Evolutionary conservation across 208 protist genomes (phyloP), one percentile per base, ranked within the genome.

Genomic region (Acanthamoeba lenticulata): DNA sequence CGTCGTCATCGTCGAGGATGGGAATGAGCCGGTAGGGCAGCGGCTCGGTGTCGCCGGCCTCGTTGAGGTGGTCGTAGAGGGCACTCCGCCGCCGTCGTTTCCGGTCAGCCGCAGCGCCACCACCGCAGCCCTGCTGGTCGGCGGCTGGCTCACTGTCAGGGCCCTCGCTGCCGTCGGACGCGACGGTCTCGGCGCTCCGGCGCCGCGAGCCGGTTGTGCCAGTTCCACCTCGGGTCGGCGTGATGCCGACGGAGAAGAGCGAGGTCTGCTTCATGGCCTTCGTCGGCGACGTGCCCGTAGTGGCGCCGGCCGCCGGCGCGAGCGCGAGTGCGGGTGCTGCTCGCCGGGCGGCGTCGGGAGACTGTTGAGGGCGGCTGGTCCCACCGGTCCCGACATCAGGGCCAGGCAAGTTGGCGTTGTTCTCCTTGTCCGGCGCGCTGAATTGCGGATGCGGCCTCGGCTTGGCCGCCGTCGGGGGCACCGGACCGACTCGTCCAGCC

Each of bases 221-320:
- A n/a, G n/a, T n/a, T n/a, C 7, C 24, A 77, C 67, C 67, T 3
- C 67, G 29, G 29, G 7, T n/a, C 6, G 79, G 79, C 45, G 79
- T 88, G 44, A 88, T 55, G 9, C 79, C 79, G 0, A 88, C 27
- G 40, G 79, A 88, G 34, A 88, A 88, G n/a, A 88, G 79, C n/a
- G 79, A 88, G 0, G 79, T 60, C 79, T 88, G 79, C 42, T 60
- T 88, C 79, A 88, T 88, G 0, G 32, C 79, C 29, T 77, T 77
- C 29, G 67, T 44, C 13, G 67, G 67, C 24, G 67, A 77, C 1
- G 67, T 77, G 11, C 67, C n/a, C n/a, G n/a, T n/a, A n/a, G n/a
- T n/a, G n/a, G n/a, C n/a, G n/a, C n/a, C n/a, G n/a, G n/a, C n/a
- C n/a, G n/a, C n/a, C n/a, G n/a, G n/a, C n/a, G n/a, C n/a, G n/a